Evolutionary conservation across 371 early-diverging fungal species (phyloP).

Genomic region (Mucor ambiguus): DNA sequence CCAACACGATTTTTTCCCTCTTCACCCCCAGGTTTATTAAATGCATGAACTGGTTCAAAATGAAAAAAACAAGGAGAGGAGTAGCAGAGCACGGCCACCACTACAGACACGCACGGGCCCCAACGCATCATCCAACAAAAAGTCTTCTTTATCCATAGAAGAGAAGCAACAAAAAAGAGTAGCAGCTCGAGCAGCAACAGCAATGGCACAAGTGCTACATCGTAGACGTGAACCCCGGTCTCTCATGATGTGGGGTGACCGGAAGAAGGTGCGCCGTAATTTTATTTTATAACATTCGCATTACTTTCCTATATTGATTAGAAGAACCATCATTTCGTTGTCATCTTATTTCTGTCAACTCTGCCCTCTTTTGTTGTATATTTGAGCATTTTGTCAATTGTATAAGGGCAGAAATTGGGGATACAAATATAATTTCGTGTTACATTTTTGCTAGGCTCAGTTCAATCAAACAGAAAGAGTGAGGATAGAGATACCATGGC

Average conservation of each 20-base stretch:
- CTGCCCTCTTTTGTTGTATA: slow-evolving; percentile 3
- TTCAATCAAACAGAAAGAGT: background rate
- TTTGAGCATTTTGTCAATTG: slow-evolving; percentile 1
- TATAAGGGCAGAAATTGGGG: background rate
- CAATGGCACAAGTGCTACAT: slow-evolving; percentile 43
- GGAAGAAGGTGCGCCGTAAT: slow-evolving; percentile 38
- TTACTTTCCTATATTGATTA: slow-evolving; percentile 5
- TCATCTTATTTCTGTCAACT: slow-evolving; percentile 6
- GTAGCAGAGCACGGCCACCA: slow-evolving; percentile 29
- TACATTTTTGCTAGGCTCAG: slow-evolving; percentile 1
- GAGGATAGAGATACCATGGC: slow-evolving; percentile 2
- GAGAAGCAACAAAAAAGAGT: slow-evolving; percentile 38
- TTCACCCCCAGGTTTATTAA: slow-evolving; percentile 13
- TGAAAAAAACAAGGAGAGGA: slow-evolving; percentile 31
- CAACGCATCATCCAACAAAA: slow-evolving; percentile 20
- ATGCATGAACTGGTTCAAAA: slow-evolving; percentile 36
- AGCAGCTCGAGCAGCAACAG: slow-evolving; percentile 41
- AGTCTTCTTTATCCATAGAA: slow-evolving; percentile 13
- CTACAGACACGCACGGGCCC: slow-evolving; percentile 43
- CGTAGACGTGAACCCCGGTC: slow-evolving; percentile 38
- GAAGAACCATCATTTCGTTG: background rate
- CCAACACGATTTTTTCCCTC: background rate
- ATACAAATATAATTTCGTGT: slow-evolving; percentile 10
- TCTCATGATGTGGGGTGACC: slow-evolving; percentile 42
- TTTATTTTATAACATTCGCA: slow-evolving; percentile 1